Evolutionary conservation across 2,329 filamentous ascomycete genomes (phyloP).

Genomic region (Aspergillus fumigatiaffinis): DNA sequence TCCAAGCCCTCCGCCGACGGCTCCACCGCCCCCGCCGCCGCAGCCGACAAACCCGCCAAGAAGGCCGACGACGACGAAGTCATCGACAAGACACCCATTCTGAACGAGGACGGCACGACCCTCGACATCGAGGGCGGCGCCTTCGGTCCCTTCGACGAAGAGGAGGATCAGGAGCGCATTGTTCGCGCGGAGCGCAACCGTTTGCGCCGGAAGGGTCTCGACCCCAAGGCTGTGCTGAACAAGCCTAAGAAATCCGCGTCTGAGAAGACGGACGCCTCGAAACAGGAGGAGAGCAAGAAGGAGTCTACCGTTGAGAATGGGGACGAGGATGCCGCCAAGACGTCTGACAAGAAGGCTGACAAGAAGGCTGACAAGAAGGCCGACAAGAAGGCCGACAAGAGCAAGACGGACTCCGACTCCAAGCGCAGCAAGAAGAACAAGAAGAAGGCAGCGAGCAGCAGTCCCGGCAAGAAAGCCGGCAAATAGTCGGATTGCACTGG

Average conservation of each 20-base stretch:
- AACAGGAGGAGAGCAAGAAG: slow-evolving; percentile 14
- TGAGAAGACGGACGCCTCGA: slow-evolving; percentile 15
- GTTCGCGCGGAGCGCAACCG: slow-evolving; percentile 69
- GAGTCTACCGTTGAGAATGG: slow-evolving; percentile 16
- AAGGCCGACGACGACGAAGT: slow-evolving; percentile 42
- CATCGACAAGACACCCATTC: slow-evolving; percentile 67
- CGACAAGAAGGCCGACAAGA: slow-evolving; percentile 6
- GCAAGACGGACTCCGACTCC: slow-evolving; percentile 2
- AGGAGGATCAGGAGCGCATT: slow-evolving; percentile 68
- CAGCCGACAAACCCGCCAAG: slow-evolving; percentile 15
- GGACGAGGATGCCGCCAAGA: slow-evolving; percentile 13
- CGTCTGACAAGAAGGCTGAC: slow-evolving; percentile 21
- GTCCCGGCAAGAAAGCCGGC: slow-evolving; percentile 22
- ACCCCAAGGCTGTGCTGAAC: slow-evolving; percentile 58
- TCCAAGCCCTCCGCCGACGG: too few species aligned
- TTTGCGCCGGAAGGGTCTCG: slow-evolving; percentile 68
- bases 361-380: slow-evolving; percentile 22
- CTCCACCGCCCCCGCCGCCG: slow-evolving; percentile 19
- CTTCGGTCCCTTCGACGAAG: slow-evolving; percentile 72
- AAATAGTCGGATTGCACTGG: slow-evolving; percentile 21
- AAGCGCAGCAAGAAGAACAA: slow-evolving; percentile 15
- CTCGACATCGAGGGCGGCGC: slow-evolving; percentile 43
- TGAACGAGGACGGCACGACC: slow-evolving; percentile 35
- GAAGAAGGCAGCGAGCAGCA: slow-evolving; percentile 17
- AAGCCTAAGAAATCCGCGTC: slow-evolving; percentile 30